Base-by-base conservation (phyloP, 768 basidiomycete genomes). In the Auricularia sp. region DNA sequence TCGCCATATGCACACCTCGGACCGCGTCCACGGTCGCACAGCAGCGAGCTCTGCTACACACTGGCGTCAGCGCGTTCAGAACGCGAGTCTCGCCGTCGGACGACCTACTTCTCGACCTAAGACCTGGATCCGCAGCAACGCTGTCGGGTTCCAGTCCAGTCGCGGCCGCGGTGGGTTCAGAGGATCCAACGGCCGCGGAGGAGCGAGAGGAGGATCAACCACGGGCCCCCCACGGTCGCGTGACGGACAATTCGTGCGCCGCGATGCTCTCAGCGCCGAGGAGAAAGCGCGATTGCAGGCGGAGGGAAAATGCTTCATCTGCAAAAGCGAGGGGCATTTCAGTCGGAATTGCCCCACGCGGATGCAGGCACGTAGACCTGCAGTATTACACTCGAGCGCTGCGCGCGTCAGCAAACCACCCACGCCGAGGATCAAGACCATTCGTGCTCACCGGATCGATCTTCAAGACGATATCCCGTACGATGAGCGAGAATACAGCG, bases 231-330 rank as follows among this genome's bases (percentile, higher is more conserved):
- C 14, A 24, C 37, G 37, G 7, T 6, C 37, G 13, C 6, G 37
- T 7, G 37, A 39, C 37, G 37, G 37, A 6, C 37, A 39, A 24
- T 24, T 24, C 24, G 24, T 24, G 37, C 37, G 37, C 7, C 18
- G 34, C 10, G 10, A 18, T 21, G 47, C 4, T 8, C 37, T 39
- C 14, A 33, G 35, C 14, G 11, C 18, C 11, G 29, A 47, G 29
- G 42, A 45, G 42, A 8, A 13, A 4, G 44, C 18, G 35, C 33
- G 18, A 18, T 37, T 34, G 8, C 11, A 35, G 7, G 34, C 51
- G 3, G 67, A 70, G 44, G 72, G 73, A 0, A 64, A 68, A 6
- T 77, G 76, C 65, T 76, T 73, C 54, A 65, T 61, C 7, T 77
- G 75, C 64, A 64, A 69, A 16, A 68, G 72, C 44, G 14, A 63